Percentiles rank a stretch among this genome's conserved stretches.
These are phyloP conservation scores for Coniochaeta sp. DNA, from an alignment of 2,329 filamentous ascomycete genomes.

Conservation along the genomic window DNA sequence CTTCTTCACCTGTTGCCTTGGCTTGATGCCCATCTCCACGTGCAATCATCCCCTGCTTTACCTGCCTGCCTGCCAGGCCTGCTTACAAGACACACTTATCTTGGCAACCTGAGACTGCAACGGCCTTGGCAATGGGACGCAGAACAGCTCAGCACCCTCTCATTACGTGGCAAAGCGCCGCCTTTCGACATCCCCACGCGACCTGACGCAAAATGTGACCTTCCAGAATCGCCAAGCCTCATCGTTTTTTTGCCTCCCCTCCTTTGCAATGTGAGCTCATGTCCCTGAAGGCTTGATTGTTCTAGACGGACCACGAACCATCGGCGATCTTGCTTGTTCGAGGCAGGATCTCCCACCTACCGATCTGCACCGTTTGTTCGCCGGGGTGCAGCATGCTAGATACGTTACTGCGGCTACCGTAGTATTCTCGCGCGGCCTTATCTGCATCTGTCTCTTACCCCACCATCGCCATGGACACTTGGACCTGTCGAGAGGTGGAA, in stretches of 20 bases:
- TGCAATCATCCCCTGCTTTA: neutral
- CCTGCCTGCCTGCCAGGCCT: too few relatives aligned
- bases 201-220: constrained; percentile 2
- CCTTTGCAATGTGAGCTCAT: neutral
- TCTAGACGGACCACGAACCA: neutral
- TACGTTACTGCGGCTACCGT: neutral
- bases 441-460: neutral
- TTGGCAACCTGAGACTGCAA: neutral
- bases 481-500: neutral
- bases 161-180: neutral
- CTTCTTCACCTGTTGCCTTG: neutral
- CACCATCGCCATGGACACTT: neutral
- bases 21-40: too few relatives aligned
- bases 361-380: neutral
- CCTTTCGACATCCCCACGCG: neutral
- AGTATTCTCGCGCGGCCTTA: neutral
- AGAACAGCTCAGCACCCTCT: neutral
- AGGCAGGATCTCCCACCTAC: neutral
- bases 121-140: neutral
- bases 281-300: neutral
- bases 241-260: neutral
- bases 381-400: neutral
- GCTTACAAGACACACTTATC: neutral
- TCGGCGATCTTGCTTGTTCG: neutral
- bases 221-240: constrained; percentile 2